Base-by-base conservation (phyloP, 768 basidiomycete species). In the Mycena polygramma region DNA sequence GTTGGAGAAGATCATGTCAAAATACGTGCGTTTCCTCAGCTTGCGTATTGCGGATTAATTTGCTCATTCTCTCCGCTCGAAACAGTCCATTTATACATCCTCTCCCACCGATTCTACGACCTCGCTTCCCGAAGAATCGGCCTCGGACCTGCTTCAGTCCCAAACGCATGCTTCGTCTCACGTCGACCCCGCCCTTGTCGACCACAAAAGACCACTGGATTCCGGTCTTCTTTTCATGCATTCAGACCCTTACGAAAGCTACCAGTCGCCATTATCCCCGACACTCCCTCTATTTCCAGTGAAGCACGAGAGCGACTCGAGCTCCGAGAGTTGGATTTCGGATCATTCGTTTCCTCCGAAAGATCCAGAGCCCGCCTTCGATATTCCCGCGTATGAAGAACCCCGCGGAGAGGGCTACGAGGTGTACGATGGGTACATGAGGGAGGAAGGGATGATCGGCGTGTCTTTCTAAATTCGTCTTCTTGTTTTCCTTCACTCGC, bases 1-100 rank as follows among this genome's bases (percentile, higher is more conserved):
- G 0, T 79, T 95, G 61, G 90, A 92, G 55, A 94, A 94, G 79
- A 93, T 94, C 67, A 83, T 94, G 24, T 90, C 91, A 5, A 94
- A 94, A 94, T 95, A 94, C 76, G 94, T 94, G 74, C 74, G 92
- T 85, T 37, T 49, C 58, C 64, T 19, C 60, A 15, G 24, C 24
- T 66, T 26, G 36, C 30, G 6, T 30, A 6, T 30, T 30, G 6
- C 30, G 30, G 30, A 30, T 30, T 30, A 30, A 30, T 30, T 30
- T 30, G 30, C 30, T 30, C 30, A 30, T 30, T 30, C 30, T 30
- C 30, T 30, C 6, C 30, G 30, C 6, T 30, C 30, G 30, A 14
- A 24, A n/a, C 66, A 89, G 88, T 87, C 87, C 8, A 82, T 89
- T 58, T 87, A 85, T 69, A 81, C 83, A 2, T 81, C 85, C n/a